phyloP scores from a whole-genome alignment of 2,329 filamentous ascomycete genomes.

The Cytospora piceae region DNA sequence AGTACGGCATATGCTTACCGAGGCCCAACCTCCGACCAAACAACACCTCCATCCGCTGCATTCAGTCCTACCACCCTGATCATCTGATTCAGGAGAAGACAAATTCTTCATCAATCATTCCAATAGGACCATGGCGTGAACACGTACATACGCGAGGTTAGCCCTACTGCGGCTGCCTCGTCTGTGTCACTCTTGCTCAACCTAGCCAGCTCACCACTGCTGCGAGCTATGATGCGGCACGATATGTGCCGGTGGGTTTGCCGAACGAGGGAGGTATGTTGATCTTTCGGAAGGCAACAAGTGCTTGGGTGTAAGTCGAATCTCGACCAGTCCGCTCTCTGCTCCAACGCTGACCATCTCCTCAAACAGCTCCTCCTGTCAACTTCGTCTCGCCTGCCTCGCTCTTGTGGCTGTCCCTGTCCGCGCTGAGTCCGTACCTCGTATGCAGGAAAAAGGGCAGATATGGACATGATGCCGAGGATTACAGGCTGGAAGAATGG shows the following conservation, averaged over 20 bases:
- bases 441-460: constrained; percentile 69
- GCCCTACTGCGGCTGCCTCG: not conserved
- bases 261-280: not conserved
- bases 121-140: not conserved
- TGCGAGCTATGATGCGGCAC: not conserved
- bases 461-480: constrained; percentile 64
- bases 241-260: not conserved
- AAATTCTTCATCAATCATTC: not conserved
- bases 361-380: not conserved
- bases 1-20: not conserved
- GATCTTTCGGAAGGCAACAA: not conserved
- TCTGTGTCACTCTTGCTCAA: not conserved
- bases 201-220: not conserved
- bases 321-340: not conserved
- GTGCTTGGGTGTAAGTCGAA: not conserved
- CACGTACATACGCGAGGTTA: not conserved
- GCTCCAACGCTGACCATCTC: not conserved
- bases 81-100: not conserved
- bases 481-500: constrained; percentile 71
- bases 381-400: too few relatives aligned
- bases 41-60: not conserved
- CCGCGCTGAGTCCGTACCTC: constrained; percentile 70
- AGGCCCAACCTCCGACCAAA: not conserved
- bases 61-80: not conserved
- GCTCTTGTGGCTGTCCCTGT: too few relatives aligned